Conservation (phyloP, 305 asterid genomes). For the Rubia peregrina region DNA sequence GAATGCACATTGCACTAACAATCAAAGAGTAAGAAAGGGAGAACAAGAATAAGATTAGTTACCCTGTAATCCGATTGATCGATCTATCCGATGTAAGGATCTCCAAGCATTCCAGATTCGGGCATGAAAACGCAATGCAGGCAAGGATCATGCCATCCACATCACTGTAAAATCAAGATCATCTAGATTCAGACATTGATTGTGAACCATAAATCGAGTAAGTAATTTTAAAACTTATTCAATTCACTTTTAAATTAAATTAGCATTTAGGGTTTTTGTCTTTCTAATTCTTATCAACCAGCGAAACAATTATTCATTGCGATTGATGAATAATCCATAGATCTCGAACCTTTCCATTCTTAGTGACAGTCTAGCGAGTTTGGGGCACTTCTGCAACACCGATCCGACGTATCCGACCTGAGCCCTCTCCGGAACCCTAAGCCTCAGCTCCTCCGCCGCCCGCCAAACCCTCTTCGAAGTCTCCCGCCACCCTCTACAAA, state of each 20-base stretch:
- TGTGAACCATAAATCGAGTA: too few relatives aligned
- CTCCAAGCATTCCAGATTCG: conserved; percentile 76
- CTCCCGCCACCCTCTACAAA: conserved; percentile 82
- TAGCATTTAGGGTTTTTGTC: too few relatives aligned
- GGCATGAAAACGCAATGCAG: conserved; percentile 93
- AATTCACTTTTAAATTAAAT: neutral
- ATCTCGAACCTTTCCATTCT: conserved; percentile 76
- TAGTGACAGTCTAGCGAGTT: too few relatives aligned
- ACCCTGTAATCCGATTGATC: conserved; percentile 79
- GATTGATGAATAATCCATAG: conserved; percentile 18
- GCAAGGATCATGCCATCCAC: conserved; percentile 89
- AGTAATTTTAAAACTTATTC: neutral
- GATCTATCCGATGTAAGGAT: conserved; percentile 49
- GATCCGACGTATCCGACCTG: too few relatives aligned
- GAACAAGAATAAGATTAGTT: conserved; percentile 8
- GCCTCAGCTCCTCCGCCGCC: conserved; percentile 77
- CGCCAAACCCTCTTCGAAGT: conserved; percentile 58
- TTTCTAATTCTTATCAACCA: too few relatives aligned
- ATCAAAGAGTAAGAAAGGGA: too few relatives aligned
- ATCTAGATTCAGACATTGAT: too few relatives aligned
- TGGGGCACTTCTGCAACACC: too few relatives aligned
- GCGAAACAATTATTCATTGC: too few relatives aligned
- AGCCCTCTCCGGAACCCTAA: conserved; percentile 63
- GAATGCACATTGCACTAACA: too few relatives aligned
- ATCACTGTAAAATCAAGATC: conserved; percentile 55